A percentile compares a stretch with the other conserved stretches of the same genome.
Evolutionary conservation across 768 basidiomycete species (phyloP).

Genomic region (Mrakia frigida): DNA sequence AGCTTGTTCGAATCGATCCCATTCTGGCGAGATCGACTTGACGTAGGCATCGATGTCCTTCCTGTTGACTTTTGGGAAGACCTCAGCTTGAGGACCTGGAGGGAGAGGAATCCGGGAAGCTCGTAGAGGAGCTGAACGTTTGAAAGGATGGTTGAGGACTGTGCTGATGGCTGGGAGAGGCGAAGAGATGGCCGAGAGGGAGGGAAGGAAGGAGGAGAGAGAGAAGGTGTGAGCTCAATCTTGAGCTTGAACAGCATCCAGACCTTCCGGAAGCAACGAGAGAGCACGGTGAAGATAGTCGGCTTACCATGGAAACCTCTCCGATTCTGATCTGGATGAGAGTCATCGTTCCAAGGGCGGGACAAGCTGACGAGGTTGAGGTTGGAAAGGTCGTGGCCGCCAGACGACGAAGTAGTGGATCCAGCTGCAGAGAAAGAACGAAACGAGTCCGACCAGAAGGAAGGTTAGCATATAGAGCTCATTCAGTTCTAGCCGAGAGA

Average conservation of each 20-base stretch:
- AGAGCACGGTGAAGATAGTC: neutral
- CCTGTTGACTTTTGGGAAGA: constrained; percentile 53
- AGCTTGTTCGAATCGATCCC: constrained; percentile 59
- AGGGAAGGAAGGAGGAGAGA: too few relatives aligned
- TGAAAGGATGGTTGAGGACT: constrained; percentile 84
- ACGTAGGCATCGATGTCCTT: constrained; percentile 84
- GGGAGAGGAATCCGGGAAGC: constrained; percentile 65
- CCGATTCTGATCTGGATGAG: neutral
- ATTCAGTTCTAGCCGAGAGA: neutral
- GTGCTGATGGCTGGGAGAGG: constrained; percentile 72
- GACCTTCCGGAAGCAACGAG: neutral
- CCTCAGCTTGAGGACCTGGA: constrained; percentile 56
- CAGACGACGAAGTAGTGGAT: constrained; percentile 16
- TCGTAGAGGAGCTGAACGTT: constrained; percentile 77
- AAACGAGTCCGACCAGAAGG: neutral
- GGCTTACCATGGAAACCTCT: constrained; percentile 28
- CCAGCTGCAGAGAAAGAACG: neutral
- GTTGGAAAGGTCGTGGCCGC: constrained; percentile 23
- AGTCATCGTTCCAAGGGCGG: constrained; percentile 26
- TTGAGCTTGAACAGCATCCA: neutral
- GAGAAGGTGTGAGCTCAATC: constrained; percentile 5
- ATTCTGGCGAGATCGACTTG: constrained; percentile 63
- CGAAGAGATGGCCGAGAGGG: neutral
- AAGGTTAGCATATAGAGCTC: neutral
- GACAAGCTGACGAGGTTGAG: constrained; percentile 32